phyloP scores from a whole-genome alignment of 148 eudicot species.

The Fagopyrum tataricum region DNA sequence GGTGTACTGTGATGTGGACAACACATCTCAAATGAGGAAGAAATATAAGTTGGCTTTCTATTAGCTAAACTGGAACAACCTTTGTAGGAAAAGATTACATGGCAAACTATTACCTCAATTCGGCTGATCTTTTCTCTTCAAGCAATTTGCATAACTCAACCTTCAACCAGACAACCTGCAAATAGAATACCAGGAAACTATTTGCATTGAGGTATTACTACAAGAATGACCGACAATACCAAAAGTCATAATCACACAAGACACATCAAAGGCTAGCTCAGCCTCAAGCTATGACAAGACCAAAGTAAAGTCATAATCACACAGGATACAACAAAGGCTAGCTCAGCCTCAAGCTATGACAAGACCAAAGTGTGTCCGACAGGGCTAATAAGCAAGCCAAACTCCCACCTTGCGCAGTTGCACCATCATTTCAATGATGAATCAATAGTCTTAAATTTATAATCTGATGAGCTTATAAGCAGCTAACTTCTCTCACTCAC shows the following conservation, averaged over 20 bases:
- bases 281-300: not conserved
- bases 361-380: not conserved
- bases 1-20: no score
- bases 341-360: not conserved
- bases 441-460: not conserved
- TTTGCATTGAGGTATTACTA: not conserved
- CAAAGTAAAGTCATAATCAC: not conserved
- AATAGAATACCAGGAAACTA: conserved; percentile 9
- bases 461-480: not conserved
- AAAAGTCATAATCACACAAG: not conserved
- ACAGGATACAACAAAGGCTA: not conserved
- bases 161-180: conserved; percentile 83
- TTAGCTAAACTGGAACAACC: no score
- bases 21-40: no score
- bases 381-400: not conserved
- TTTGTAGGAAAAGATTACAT: not conserved
- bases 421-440: not conserved
- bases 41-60: no score
- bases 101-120: conserved; percentile 52
- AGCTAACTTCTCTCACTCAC: not conserved
- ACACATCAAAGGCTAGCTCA: not conserved
- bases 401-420: not conserved
- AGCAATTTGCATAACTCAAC: conserved; percentile 75
- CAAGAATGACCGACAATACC: not conserved
- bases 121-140: conserved; percentile 90